Base-by-base conservation (phyloP, 2,329 filamentous ascomycete species). In the Cercospora nicotianae region DNA sequence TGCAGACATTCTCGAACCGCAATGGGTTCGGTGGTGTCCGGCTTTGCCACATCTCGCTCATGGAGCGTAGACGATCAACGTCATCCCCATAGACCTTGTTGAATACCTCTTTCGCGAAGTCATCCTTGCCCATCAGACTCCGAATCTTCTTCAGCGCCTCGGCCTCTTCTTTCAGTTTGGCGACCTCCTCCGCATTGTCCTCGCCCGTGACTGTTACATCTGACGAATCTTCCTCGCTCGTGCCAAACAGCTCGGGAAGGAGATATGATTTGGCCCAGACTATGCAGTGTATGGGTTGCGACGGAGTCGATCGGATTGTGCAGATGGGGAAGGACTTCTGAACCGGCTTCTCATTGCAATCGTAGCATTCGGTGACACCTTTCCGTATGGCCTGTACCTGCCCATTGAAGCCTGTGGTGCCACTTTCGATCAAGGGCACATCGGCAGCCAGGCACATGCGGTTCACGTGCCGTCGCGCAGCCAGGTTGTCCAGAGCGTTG, bases 181-280 rank as follows among this genome's bases (percentile, higher is more conserved):
- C 90, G 57, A 99, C 96, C 80, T 99, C 95, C 61, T 90, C 83
- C 5, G 90, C 88, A 79, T 98, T 97, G 60, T 97, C 93, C 77
- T 96, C 90, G 72, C 90, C 87, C 1, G 91, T 90, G 72, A 91
- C 87, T 76, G 97, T 94, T 69, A 98, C 87, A 45, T 90, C 87
- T 1, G 89, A 86, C 1, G 91, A 86, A 70, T 94, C 91, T 69
- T 97, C 93, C 79, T 98, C 94, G 74, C 93, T 96, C 3, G 89
- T 88, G 18, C 95, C 95, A 74, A 97, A 99, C 7, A 99, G 89
- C 79, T 99, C 95, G 72, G 93, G 95, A 69, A 99, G 87, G 8
- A 99, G 85, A 79, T 98, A 99, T 78, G 93, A 97, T 82, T 98
- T 99, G 20, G 88, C 94, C 95, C 95, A 99, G 2, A 99, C 94